These are phyloP conservation scores for Paecilomyces variotii DNA, from an alignment of 2,329 filamentous ascomycete species.

Conservation along the genomic window DNA sequence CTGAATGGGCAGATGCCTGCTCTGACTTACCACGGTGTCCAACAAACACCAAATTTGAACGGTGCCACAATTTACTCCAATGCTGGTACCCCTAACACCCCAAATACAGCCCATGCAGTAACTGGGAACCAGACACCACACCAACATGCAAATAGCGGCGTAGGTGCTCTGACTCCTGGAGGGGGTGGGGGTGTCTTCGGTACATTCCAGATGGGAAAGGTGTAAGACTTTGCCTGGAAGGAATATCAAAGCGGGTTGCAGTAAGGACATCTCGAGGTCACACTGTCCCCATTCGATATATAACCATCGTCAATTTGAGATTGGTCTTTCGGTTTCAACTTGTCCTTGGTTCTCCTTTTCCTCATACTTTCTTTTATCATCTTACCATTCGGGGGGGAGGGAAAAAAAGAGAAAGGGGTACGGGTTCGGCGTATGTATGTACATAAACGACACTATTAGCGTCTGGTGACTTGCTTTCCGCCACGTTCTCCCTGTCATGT, in stretches of 20 bases:
- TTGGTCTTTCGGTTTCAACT: background rate
- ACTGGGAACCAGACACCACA: constrained; percentile 39
- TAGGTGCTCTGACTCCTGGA: constrained; percentile 71
- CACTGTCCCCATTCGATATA: background rate
- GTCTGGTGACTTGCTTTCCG: background rate
- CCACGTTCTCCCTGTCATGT: background rate
- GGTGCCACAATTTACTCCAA: constrained; percentile 43
- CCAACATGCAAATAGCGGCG: constrained; percentile 47
- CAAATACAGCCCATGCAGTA: constrained; percentile 48
- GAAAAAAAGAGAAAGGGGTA: background rate
- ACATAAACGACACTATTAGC: background rate
- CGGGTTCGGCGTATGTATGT: background rate
- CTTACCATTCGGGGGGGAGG: background rate
- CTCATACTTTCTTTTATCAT: background rate
- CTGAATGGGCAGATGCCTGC: constrained; percentile 63
- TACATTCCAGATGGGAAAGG: constrained; percentile 46
- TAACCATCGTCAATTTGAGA: background rate
- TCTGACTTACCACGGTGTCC: constrained; percentile 35
- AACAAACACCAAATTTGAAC: constrained; percentile 48
- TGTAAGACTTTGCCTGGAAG: constrained; percentile 10
- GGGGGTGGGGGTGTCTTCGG: constrained; percentile 69
- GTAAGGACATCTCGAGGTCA: background rate
- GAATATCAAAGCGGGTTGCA: background rate
- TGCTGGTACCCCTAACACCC: constrained; percentile 59
- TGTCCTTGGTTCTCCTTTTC: background rate